Percentiles rank a stretch among this genome's conserved stretches.
Evolutionary conservation across 2,329 filamentous ascomycete genomes (phyloP).

Genomic region (Canariomyces notabilis): DNA sequence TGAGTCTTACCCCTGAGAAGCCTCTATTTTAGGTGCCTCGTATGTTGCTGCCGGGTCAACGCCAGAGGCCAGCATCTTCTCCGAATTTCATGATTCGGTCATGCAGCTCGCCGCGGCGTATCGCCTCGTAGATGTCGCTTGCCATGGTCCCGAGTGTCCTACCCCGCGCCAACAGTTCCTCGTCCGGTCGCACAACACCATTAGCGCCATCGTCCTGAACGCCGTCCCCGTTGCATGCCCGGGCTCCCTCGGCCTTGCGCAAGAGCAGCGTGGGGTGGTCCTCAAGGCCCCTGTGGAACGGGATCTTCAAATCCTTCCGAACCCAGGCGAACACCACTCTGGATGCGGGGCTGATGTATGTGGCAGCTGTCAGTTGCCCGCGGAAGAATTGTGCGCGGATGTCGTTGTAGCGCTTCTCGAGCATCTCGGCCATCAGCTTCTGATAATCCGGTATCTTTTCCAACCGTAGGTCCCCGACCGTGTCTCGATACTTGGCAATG

Average conservation of each 20-base stretch:
- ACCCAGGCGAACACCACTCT: slow-evolving; percentile 25
- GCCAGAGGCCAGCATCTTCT: slow-evolving; percentile 43
- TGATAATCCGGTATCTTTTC: slow-evolving; percentile 13
- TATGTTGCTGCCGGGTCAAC: slow-evolving; percentile 1
- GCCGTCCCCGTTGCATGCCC: background rate
- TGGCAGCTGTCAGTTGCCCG: slow-evolving; percentile 5
- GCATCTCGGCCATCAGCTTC: background rate
- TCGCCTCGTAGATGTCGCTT: slow-evolving; percentile 61
- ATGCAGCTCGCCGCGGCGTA: slow-evolving; percentile 64
- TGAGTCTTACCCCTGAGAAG: no score
- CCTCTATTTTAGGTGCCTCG: background rate
- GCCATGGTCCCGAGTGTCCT: slow-evolving; percentile 53
- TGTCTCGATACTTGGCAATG: background rate
- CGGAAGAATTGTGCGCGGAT: slow-evolving; percentile 5
- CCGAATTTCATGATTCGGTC: slow-evolving; percentile 66
- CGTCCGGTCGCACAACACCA: slow-evolving; percentile 35
- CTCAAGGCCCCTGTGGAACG: slow-evolving; percentile 24
- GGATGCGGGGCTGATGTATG: slow-evolving; percentile 20
- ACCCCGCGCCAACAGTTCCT: slow-evolving; percentile 55
- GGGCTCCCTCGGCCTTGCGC: background rate
- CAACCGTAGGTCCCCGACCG: background rate
- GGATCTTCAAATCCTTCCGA: slow-evolving; percentile 23
- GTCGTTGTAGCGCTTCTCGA: slow-evolving; percentile 5
- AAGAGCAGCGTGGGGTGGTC: slow-evolving; percentile 26
- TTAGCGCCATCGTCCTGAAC: background rate